Evolutionary conservation across 805 yeast species (phyloP), one percentile per base, ranked within the genome.

Genomic region (Yamadazyma insecticola): DNA sequence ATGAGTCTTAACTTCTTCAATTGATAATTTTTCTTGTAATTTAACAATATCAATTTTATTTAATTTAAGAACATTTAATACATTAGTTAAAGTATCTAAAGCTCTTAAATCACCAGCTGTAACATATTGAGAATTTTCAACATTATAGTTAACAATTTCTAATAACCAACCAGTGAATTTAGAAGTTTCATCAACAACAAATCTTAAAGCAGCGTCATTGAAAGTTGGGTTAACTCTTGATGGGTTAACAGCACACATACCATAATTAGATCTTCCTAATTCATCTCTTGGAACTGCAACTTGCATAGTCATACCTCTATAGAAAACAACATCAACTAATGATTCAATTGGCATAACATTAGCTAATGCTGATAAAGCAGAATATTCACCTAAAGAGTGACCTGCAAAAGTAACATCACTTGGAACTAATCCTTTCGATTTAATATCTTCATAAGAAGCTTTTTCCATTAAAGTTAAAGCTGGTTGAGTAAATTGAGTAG

Each of bases 221-320:
- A 92, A 92, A 11, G 96, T 84, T 34, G 83, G 67, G 35, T 84
- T 77, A 41, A 92, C 82, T 66, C 99, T 81, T 41, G 94, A 75
- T 53, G 99, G 99, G 70, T 94, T 92, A 37, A 90, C 89, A 32
- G 99, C 99, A 70, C 87, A 77, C 99, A 92, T 92, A 73, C 97
- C 97, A 55, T 92, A 92, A 72, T 92, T 92, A 37, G 98, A 92
- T 68, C 97, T 83, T 29, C 99, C 99, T 30, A 65, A 57, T 34
- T 79, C 76, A 64, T 92, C 99, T 70, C 99, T 83, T 57, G 97
- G 97, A 45, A 92, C 99, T 28, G 98, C 98, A 45, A 92, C 98
- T 72, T 92, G 98, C 99, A 92, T 92, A 29, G 99, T 94, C 97
- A 92, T 92, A 76, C 99, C 99, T 73, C 99, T 82, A 76, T 92